Evolutionary conservation across 2,329 filamentous ascomycete genomes (phyloP), one percentile per base, ranked within the genome.

Genomic region (Rhynchosporium agropyri): DNA sequence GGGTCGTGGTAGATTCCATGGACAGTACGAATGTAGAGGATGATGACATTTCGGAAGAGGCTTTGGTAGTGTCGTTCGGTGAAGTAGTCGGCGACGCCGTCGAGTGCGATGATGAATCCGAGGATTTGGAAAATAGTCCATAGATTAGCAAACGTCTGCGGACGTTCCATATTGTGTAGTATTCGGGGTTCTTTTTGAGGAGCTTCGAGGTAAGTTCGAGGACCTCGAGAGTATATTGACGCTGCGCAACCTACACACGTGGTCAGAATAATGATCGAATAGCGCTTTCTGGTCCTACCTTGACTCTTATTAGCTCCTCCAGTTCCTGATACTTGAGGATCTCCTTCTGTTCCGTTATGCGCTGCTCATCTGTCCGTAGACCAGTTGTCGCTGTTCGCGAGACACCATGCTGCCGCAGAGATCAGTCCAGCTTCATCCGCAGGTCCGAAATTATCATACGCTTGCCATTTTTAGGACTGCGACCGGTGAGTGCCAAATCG

Each of bases 161-260:
- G 79, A 89, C 84, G 81, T 96, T 96, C 91, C 91, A 96, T 83
- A 92, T 84, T 62, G 91, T 94, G 79, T 95, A 95, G 80, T 93
- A 93, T 77, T 96, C 91, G 31, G 91, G 91, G 75, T 96, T 96
- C 71, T 88, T 83, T 53, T 83, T 83, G 60, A 94, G 82, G 50
- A 95, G 83, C 69, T 85, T 86, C n/a, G 89, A 87, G 40, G 89
- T 90, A 60, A 90, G 83, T 66, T 84, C 78, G 70, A 93, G 84
- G 46, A 86, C 83, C 61, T 85, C 80, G 61, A 79, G 69, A 7
- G 73, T 75, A 57, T 75, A 74, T 65, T 74, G 68, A n/a, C 64
- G 71, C 56, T 73, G 69, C 60, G 70, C 69, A 43, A 72, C 65
- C 73, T 75, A 51, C 8, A 13, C n/a, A n/a, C 42, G 15, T 50